These are phyloP conservation scores for Leptosphaerulina australis DNA, from an alignment of 2,329 filamentous ascomycete species.

Conservation along the genomic window DNA sequence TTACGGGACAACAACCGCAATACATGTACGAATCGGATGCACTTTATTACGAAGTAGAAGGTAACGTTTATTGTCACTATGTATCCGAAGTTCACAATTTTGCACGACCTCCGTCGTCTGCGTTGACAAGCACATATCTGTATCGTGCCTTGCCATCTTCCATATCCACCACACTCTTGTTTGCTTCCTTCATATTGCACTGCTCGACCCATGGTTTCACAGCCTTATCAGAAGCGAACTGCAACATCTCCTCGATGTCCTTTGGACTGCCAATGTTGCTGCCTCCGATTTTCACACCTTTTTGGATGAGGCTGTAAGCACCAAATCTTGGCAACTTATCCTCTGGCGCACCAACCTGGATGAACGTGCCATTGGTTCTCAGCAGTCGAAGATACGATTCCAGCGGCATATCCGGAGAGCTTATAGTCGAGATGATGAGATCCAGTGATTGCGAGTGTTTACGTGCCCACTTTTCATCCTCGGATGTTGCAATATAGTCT, in stretches of 20 bases:
- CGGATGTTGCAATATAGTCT: constrained; percentile 62
- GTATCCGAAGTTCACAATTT: constrained; percentile 23
- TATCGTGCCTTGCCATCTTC: constrained; percentile 60
- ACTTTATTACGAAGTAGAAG: neutral
- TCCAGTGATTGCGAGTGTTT: constrained; percentile 63
- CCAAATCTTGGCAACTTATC: constrained; percentile 59
- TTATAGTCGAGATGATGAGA: constrained; percentile 65
- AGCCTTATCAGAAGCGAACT: constrained; percentile 63
- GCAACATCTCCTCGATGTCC: constrained; percentile 67
- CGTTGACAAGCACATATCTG: constrained; percentile 46
- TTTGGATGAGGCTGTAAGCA: constrained; percentile 64
- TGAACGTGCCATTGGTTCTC: constrained; percentile 64
- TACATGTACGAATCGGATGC: neutral
- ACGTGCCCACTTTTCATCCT: constrained; percentile 62
- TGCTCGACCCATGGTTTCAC: constrained; percentile 68
- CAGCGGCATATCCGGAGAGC: constrained; percentile 66
- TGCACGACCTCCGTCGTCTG: constrained; percentile 32
- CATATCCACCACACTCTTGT: constrained; percentile 63
- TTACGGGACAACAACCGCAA: neutral
- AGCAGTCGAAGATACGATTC: constrained; percentile 66
- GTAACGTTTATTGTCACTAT: too few species aligned
- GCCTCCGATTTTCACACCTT: constrained; percentile 56
- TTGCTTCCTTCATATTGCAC: constrained; percentile 60
- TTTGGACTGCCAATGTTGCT: constrained; percentile 59
- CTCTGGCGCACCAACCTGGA: constrained; percentile 73